Evolutionary conservation across 176 grass and related monocot species (phyloP).

Genomic region (Lolium multiflorum): DNA sequence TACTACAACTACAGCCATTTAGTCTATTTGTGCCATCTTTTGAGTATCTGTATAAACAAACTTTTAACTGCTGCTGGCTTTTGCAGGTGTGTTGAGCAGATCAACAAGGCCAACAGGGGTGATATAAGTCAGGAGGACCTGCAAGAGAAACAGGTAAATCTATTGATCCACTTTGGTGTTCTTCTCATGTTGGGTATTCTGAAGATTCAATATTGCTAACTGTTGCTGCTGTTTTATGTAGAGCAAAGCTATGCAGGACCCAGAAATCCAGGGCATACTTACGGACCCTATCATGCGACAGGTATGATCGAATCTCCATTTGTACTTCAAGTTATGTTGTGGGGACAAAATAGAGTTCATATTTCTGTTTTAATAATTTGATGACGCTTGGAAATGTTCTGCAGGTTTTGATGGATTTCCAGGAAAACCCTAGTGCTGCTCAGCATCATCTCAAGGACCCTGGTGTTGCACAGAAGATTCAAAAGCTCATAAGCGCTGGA

Average conservation of each 20-base stretch:
- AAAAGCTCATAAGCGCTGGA: slow-evolving; percentile 88
- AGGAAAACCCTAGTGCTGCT: slow-evolving; percentile 86
- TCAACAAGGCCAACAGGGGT: slow-evolving; percentile 93
- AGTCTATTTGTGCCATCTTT: neutral
- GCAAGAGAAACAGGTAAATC: slow-evolving; percentile 90
- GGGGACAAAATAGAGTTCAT: neutral
- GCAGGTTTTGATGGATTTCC: slow-evolving; percentile 89
- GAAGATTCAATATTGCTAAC: slow-evolving; percentile 16
- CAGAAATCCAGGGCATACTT: slow-evolving; percentile 93
- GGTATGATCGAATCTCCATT: slow-evolving; percentile 42
- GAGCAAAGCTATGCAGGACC: slow-evolving; percentile 96
- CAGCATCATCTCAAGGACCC: slow-evolving; percentile 92
- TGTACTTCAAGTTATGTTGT: neutral
- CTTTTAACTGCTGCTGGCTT: neutral
- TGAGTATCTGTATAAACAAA: neutral
- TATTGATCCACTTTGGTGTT: neutral
- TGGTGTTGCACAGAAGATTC: slow-evolving; percentile 90
- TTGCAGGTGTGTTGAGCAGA: slow-evolving; percentile 87
- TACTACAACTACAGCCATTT: neutral
- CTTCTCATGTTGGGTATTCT: neutral
- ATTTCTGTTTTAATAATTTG: neutral
- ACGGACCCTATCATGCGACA: slow-evolving; percentile 96
- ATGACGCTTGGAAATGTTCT: slow-evolving; percentile 10
- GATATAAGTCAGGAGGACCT: slow-evolving; percentile 92
- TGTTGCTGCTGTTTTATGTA: slow-evolving; percentile 44